Evolutionary conservation across 768 basidiomycete genomes (phyloP).

Genomic region (Chalciporus chontae): DNA sequence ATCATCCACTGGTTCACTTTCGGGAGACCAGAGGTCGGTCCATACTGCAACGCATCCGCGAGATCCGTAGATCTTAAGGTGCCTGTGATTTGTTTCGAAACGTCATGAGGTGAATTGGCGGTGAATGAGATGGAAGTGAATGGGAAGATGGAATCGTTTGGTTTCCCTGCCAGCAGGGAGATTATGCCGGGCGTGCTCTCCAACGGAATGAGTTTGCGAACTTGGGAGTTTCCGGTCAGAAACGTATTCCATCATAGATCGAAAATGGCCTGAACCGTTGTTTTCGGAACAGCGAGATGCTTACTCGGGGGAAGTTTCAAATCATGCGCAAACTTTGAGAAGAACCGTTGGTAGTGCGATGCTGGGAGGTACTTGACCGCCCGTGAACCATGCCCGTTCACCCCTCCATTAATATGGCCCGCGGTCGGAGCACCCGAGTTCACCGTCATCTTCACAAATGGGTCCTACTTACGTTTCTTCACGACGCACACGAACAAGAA

Average conservation of each 20-base stretch:
- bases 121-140: constrained; percentile 70
- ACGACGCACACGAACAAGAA: not conserved
- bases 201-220: constrained; percentile 64
- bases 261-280: not conserved
- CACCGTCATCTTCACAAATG: not conserved
- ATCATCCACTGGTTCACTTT: constrained; percentile 57
- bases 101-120: constrained; percentile 43
- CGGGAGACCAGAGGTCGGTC: constrained; percentile 59
- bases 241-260: not conserved
- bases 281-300: constrained; percentile 15
- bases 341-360: constrained; percentile 49
- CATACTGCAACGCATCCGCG: constrained; percentile 64
- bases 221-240: constrained; percentile 27
- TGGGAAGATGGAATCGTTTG: constrained; percentile 78
- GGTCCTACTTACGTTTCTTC: not conserved
- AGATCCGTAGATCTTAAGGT: constrained; percentile 53
- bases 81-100: constrained; percentile 41
- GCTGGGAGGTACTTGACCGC: constrained; percentile 35
- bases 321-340: constrained; percentile 53
- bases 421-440: not conserved
- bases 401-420: not conserved
- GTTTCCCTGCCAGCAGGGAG: constrained; percentile 79
- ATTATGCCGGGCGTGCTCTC: constrained; percentile 71
- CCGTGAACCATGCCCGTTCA: not conserved
- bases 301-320: constrained; percentile 56